Conservation (phyloP, 805 yeast genomes). For the Blastobotrys muscicola region DNA sequence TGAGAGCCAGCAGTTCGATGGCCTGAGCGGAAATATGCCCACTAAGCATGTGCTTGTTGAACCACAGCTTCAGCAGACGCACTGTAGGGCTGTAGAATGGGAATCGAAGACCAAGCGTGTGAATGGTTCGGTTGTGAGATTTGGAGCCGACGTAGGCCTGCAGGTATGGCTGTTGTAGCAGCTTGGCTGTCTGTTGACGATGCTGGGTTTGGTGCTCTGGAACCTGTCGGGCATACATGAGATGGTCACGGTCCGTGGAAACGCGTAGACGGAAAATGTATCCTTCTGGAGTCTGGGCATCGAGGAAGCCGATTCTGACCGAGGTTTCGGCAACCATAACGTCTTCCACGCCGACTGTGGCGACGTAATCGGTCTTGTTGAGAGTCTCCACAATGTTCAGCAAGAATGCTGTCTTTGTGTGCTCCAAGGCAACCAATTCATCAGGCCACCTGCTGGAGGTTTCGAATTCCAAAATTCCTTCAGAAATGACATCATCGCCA, state of each 20-base stretch:
- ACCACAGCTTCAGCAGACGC: conserved; percentile 81
- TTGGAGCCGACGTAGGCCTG: conserved; percentile 57
- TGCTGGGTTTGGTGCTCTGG: conserved; percentile 16
- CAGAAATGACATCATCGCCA: conserved; percentile 43
- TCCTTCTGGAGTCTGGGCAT: conserved; percentile 76
- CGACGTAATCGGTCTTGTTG: conserved; percentile 41
- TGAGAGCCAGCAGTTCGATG: conserved; percentile 71
- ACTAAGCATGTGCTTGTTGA: conserved; percentile 68
- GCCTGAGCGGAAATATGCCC: conserved; percentile 69
- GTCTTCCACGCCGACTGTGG: conserved; percentile 57
- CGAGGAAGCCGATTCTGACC: conserved; percentile 21
- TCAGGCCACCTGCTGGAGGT: conserved; percentile 93
- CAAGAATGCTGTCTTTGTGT: conserved; percentile 83
- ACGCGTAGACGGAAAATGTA: conserved; percentile 74
- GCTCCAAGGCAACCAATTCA: conserved; percentile 73
- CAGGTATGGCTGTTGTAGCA: conserved; percentile 24
- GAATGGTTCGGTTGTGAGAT: conserved; percentile 74
- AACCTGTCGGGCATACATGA: conserved; percentile 40
- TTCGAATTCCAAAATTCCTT: conserved; percentile 78
- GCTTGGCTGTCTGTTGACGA: conserved; percentile 31
- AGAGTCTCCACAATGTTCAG: conserved; percentile 51
- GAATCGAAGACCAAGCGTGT: conserved; percentile 59
- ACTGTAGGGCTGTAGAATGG: conserved; percentile 72
- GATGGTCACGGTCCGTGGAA: conserved; percentile 75
- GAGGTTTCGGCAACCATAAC: conserved; percentile 10